phyloP scores from a whole-genome alignment of 768 basidiomycete species.

The Punctularia strigosozonata region DNA sequence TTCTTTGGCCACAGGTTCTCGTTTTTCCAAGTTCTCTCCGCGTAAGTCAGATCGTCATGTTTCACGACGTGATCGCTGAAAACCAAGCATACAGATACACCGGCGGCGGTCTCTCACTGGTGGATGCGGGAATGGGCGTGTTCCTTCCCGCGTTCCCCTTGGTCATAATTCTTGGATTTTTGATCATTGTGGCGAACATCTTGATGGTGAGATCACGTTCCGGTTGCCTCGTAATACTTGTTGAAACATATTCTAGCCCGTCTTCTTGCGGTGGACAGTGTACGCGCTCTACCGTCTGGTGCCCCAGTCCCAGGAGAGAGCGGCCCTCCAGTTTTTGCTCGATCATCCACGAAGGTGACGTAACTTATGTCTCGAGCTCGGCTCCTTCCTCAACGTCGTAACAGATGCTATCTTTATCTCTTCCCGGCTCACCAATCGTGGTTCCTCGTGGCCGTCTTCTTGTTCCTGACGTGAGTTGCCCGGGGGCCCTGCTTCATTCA shows the following conservation, averaged over 20 bases:
- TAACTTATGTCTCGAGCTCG: neutral
- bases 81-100: too few relatives aligned
- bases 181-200: slow-evolving; percentile 68
- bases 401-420: slow-evolving; percentile 55
- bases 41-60: neutral
- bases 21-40: neutral
- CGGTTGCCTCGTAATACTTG: neutral
- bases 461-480: slow-evolving; percentile 38
- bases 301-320: slow-evolving; percentile 30
- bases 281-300: slow-evolving; percentile 40
- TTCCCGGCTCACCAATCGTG: slow-evolving; percentile 72
- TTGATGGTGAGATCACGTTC: slow-evolving; percentile 37
- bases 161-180: slow-evolving; percentile 29
- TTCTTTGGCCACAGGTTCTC: neutral
- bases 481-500: neutral
- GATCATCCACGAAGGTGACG: slow-evolving; percentile 61
- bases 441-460: slow-evolving; percentile 48
- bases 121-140: slow-evolving; percentile 34
- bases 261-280: slow-evolving; percentile 62
- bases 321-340: slow-evolving; percentile 60
- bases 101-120: slow-evolving; percentile 58
- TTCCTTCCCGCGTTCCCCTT: neutral
- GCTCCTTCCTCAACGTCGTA: neutral
- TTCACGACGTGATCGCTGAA: too few relatives aligned
- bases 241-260: slow-evolving; percentile 26